Base-by-base conservation (phyloP, 352 stramenopile species). In the Phytopythium boreale region DNA sequence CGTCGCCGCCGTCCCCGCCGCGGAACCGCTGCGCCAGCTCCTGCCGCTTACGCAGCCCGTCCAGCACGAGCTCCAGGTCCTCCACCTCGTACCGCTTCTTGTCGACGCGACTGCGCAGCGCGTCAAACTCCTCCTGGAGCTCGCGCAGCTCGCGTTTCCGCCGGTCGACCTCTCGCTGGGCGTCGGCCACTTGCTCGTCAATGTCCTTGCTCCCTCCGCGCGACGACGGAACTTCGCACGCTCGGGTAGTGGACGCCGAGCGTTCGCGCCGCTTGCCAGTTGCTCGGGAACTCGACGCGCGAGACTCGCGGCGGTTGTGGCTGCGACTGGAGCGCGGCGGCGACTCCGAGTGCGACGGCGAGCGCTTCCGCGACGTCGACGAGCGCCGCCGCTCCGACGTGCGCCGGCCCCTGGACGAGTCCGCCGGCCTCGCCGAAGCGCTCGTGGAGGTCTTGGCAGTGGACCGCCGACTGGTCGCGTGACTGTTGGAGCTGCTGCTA, bases 11-110 rank as follows among this genome's bases (percentile, higher is more conserved):
- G 9, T 43, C 34, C 19, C 53, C 53, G 9, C n/a, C 24, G 2
- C 75, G 26, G 59, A 74, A 83, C 56, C 79, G 41, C 43, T 70
- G 37, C 29, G 80, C 66, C 7, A 87, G 66, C 49, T 77, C 68
- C 34, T 82, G 74, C 17, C 85, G 85, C 60, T 88, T 89, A 24
- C 74, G 59, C 41, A 93, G 66, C 17, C 70, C 71, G 26, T 93
- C 79, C 22, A 93, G 52, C 36, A 82, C 71, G 9, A 92, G 75
- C 63, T 90, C 66, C 50, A 91, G 66, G 43, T 92, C 81, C 69
- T 80, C 76, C 20, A 93, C 70, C 58, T 91, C 75, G 58, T 92
- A 76, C 53, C 77, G 76, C 61, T 89, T 87, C 9, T 55, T 59
- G 7, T 91, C 70, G 1, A 90, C 56, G 5, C 67, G 79, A 56